phyloP scores from a whole-genome alignment of 2,329 filamentous ascomycete genomes.

The Penicillium sp. region DNA sequence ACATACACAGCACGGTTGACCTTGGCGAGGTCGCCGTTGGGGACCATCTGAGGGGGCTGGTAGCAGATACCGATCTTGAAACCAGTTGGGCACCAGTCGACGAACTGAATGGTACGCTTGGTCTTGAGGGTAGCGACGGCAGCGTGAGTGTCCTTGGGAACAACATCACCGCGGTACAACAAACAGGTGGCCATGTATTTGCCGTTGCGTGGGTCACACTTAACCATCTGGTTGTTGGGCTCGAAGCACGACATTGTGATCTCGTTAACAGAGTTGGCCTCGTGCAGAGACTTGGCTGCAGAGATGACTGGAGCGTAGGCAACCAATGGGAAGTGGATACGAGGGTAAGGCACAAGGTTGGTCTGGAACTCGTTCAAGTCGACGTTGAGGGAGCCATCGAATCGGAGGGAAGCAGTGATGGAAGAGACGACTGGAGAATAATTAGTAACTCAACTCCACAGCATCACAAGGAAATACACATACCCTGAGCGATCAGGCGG shows the following conservation, averaged over 20 bases:
- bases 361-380: constrained; percentile 99
- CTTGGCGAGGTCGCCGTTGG: constrained; percentile 95
- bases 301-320: constrained; percentile 94
- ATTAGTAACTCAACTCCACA: constrained; percentile 39
- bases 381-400: constrained; percentile 98
- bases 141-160: constrained; percentile 88
- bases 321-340: constrained; percentile 98
- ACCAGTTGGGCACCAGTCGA: constrained; percentile 99
- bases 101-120: constrained; percentile 98
- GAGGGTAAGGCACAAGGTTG: constrained; percentile 97
- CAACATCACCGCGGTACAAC: constrained; percentile 97
- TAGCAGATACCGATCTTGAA: constrained; percentile 99
- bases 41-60: constrained; percentile 93
- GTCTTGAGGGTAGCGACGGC: constrained; percentile 97
- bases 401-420: constrained; percentile 96
- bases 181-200: constrained; percentile 99
- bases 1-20: constrained; percentile 97
- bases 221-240: constrained; percentile 99
- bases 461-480: constrained; percentile 8
- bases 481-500: constrained; percentile 84
- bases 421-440: constrained; percentile 74
- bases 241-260: constrained; percentile 99
- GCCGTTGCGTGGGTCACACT: constrained; percentile 96
- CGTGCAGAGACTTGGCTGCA: constrained; percentile 90
- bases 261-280: constrained; percentile 96